A percentile compares a stretch with the other conserved stretches of the same genome.
These are phyloP conservation scores for Geotrichum klebahnii DNA, from an alignment of 1,139 yeast species.

Conservation along the genomic window DNA sequence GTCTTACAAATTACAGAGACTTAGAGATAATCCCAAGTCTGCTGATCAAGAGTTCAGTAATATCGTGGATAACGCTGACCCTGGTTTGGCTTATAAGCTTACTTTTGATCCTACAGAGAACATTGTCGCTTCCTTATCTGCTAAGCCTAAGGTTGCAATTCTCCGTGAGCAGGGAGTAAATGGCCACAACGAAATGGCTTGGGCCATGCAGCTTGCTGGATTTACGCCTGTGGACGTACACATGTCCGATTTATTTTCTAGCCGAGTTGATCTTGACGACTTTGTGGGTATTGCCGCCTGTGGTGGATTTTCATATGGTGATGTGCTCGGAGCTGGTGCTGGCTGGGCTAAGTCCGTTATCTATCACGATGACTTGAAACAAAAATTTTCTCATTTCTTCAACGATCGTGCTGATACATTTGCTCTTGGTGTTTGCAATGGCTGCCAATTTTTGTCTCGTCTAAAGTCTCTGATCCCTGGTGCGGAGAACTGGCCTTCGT, in stretches of 20 bases:
- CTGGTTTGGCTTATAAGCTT: constrained; percentile 81
- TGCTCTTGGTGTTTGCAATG: constrained; percentile 99
- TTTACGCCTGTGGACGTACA: constrained; percentile 91
- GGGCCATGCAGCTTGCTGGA: constrained; percentile 93
- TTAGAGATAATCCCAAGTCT: constrained; percentile 90
- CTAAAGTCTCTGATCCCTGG: constrained; percentile 89
- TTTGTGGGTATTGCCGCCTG: constrained; percentile 97
- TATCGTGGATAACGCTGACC: constrained; percentile 76
- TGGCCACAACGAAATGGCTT: constrained; percentile 98
- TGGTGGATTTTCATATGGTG: constrained; percentile 99
- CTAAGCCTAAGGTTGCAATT: constrained; percentile 86
- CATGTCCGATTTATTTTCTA: constrained; percentile 85
- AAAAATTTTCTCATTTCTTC: constrained; percentile 76
- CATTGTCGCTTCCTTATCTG: constrained; percentile 37
- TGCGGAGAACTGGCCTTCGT: constrained; percentile 93
- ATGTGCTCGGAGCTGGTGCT: constrained; percentile 96
- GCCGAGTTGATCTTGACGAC: constrained; percentile 65
- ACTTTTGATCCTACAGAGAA: constrained; percentile 50
- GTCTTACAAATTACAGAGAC: constrained; percentile 81
- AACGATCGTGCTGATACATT: constrained; percentile 84
- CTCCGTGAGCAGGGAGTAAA: constrained; percentile 98
- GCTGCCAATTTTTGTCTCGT: constrained; percentile 93
- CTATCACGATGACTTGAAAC: constrained; percentile 71
- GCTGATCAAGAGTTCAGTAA: constrained; percentile 80
- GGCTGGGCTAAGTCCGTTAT: constrained; percentile 99